Percentiles rank a stretch among this genome's conserved stretches.
Conservation (phyloP, 2,329 filamentous ascomycete genomes). For the Pseudopyrenochaeta lycopersici region DNA sequence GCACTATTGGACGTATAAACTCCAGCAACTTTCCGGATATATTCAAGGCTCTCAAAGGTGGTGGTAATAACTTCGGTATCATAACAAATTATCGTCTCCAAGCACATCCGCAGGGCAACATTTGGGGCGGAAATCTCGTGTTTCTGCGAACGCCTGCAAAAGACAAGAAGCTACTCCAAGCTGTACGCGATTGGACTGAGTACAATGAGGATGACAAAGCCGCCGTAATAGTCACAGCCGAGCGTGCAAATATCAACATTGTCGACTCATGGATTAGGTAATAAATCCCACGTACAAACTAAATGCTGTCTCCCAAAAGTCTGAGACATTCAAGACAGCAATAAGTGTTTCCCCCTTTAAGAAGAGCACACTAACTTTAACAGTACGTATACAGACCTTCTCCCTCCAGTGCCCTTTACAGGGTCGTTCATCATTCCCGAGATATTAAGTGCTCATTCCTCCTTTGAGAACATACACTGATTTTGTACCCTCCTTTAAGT, state of each 20-base stretch:
- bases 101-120: constrained; percentile 29
- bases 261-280: constrained; percentile 39
- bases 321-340: too few relatives aligned
- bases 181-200: constrained; percentile 64
- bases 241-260: constrained; percentile 35
- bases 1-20: constrained; percentile 42
- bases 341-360: too few relatives aligned
- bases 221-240: constrained; percentile 42
- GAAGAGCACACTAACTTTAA: too few relatives aligned
- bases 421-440: too few relatives aligned
- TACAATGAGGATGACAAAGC: constrained; percentile 56
- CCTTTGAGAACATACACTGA: too few relatives aligned
- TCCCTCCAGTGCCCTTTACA: too few relatives aligned
- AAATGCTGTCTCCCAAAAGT: too few relatives aligned
- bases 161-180: constrained; percentile 54
- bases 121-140: constrained; percentile 61
- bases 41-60: constrained; percentile 50
- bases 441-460: too few relatives aligned
- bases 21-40: constrained; percentile 42
- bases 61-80: constrained; percentile 52
- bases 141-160: constrained; percentile 50
- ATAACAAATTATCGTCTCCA: constrained; percentile 44
- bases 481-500: constrained; percentile 1
- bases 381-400: too few relatives aligned
- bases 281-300: too few relatives aligned